phyloP scores from a whole-genome alignment of 345 rosid genomes.

The Toxicodendron radicans region DNA sequence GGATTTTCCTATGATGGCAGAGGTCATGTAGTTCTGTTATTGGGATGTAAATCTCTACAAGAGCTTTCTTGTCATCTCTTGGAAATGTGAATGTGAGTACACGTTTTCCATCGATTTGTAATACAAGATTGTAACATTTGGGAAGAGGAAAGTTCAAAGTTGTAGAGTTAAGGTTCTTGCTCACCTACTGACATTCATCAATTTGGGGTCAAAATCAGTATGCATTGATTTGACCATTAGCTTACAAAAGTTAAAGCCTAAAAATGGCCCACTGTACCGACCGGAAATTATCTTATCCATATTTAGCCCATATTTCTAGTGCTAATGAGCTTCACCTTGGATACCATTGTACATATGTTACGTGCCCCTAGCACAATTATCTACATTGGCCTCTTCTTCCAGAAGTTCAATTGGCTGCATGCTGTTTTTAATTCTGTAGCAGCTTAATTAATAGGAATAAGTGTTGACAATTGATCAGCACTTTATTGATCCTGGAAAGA shows the following conservation, averaged over 20 bases:
- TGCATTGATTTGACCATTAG: not conserved
- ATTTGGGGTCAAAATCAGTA: not conserved
- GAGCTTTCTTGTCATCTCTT: not conserved
- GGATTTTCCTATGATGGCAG: not conserved
- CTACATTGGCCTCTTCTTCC: not conserved
- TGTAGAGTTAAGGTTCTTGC: not conserved
- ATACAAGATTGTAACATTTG: not conserved
- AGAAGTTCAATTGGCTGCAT: not conserved
- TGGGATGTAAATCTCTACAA: not conserved
- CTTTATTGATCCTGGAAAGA: not conserved
- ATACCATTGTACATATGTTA: not conserved
- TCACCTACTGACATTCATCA: not conserved
- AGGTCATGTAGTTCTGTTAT: not conserved
- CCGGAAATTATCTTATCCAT: not conserved
- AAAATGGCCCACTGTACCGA: not conserved
- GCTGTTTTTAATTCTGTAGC: not conserved
- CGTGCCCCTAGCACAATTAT: not conserved
- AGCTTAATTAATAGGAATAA: not conserved
- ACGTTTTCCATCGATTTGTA: not conserved
- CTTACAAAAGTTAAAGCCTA: not conserved
- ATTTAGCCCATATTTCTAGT: not conserved
- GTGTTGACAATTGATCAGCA: too few species aligned
- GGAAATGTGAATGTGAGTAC: not conserved
- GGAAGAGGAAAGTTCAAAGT: not conserved
- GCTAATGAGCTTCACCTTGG: not conserved